Percentiles rank a stretch among this genome's conserved stretches.
Conservation (phyloP, 139 green algal species). For the Tetradesmus obliquus region DNA sequence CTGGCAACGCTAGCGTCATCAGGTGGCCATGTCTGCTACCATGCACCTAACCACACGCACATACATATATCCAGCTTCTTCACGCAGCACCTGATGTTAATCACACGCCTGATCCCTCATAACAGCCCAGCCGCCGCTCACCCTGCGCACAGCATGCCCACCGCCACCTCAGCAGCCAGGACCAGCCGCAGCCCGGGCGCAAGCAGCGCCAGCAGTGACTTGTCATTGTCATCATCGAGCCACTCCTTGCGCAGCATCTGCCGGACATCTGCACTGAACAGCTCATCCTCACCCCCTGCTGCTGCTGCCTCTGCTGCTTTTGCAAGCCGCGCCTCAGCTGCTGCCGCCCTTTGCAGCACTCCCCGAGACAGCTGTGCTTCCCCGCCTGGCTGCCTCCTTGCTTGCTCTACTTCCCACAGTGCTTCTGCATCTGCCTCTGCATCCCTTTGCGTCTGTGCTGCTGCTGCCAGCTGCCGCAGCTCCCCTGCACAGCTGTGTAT, state of each 20-base stretch:
- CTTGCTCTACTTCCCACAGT: too few species aligned
- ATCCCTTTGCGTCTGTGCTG: background rate
- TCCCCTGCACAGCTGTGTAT: background rate
- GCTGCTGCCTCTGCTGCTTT: background rate
- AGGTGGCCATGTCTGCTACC: too few species aligned
- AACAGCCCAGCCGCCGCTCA: background rate
- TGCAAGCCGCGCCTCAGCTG: background rate
- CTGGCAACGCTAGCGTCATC: too few species aligned
- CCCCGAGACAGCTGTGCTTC: background rate
- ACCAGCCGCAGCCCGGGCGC: background rate
- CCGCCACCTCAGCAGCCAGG: constrained; percentile 21
- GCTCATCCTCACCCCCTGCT: background rate
- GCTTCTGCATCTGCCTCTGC: background rate
- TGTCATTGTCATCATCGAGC: background rate
- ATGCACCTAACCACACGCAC: too few species aligned
- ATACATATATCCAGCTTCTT: too few species aligned
- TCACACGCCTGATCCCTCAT: too few species aligned
- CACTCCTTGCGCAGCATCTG: background rate
- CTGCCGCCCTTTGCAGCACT: background rate
- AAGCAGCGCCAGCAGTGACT: background rate
- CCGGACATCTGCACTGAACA: background rate
- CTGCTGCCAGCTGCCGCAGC: background rate
- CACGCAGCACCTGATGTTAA: background rate
- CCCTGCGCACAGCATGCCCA: constrained; percentile 24
- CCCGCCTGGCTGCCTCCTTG: too few species aligned